Conservation (phyloP, 1,284 basidiomycete genomes). For the Mycena sp. region DNA sequence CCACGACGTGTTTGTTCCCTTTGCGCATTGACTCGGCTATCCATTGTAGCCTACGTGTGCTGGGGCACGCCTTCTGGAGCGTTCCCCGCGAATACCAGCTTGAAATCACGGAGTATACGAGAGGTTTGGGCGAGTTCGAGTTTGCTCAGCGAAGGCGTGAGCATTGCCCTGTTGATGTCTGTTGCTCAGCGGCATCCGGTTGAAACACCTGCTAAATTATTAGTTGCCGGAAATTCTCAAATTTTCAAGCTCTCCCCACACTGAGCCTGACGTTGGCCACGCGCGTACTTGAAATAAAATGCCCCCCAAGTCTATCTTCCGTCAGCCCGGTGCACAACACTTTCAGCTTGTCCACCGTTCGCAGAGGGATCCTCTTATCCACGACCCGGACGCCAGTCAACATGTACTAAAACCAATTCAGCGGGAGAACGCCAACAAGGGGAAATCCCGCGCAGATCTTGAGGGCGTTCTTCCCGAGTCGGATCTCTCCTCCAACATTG, state of each 20-base stretch:
- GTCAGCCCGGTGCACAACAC: constrained; percentile 88
- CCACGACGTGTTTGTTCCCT: constrained; percentile 81
- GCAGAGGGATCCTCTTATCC: constrained; percentile 93
- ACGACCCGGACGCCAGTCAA: constrained; percentile 90
- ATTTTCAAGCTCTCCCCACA: constrained; percentile 38
- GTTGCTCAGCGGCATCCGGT: neutral
- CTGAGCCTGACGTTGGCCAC: constrained; percentile 3
- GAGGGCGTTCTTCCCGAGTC: constrained; percentile 69
- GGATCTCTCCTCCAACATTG: constrained; percentile 70
- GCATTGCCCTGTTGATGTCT: constrained; percentile 4
- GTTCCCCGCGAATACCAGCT: constrained; percentile 1
- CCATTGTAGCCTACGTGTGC: constrained; percentile 45
- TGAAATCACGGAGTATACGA: neutral
- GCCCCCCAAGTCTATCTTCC: constrained; percentile 87
- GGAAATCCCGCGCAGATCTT: constrained; percentile 81
- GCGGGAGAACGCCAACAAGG: constrained; percentile 80
- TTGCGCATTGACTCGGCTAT: constrained; percentile 63
- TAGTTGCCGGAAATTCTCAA: neutral
- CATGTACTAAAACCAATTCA: constrained; percentile 90
- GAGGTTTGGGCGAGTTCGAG: neutral
- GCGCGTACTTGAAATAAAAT: constrained; percentile 43
- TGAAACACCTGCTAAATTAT: too few species aligned
- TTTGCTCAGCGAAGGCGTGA: constrained; percentile 21
- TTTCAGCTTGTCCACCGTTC: constrained; percentile 98
- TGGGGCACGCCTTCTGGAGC: constrained; percentile 20